A percentile compares a stretch with the other conserved stretches of the same genome.
Evolutionary conservation across 73 alveolate genomes (phyloP).

Genomic region (Durusdinium trenchii): DNA sequence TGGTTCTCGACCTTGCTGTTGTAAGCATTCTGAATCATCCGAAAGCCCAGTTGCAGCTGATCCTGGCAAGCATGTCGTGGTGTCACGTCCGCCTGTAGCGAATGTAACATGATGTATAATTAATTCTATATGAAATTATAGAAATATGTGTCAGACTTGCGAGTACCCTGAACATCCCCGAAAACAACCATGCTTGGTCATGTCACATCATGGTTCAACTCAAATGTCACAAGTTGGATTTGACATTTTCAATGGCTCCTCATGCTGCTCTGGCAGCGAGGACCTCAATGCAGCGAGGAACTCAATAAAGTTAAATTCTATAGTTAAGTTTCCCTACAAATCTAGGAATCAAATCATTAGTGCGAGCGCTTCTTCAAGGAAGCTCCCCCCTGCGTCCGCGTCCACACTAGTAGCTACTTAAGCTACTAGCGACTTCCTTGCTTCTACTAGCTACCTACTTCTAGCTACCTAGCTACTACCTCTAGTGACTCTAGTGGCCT

Average conservation of each 20-base stretch:
- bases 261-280: conserved; percentile 89
- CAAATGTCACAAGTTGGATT: not conserved
- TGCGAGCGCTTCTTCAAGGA: too few species aligned
- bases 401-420: too few species aligned
- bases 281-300: not conserved
- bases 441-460: too few species aligned
- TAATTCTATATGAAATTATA: not conserved
- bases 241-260: not conserved
- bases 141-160: not conserved
- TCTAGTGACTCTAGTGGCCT: too few species aligned
- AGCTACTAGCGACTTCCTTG: too few species aligned
- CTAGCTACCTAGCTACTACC: too few species aligned
- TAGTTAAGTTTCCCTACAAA: too few species aligned
- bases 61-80: not conserved
- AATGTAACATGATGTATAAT: not conserved
- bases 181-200: not conserved
- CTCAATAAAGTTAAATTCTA: not conserved
- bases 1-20: conserved; percentile 88
- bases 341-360: too few species aligned
- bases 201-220: not conserved
- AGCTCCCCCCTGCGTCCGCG: too few species aligned
- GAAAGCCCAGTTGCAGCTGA: conserved; percentile 89
- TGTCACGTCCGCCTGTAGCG: not conserved
- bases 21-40: conserved; percentile 93
- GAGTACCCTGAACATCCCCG: not conserved